Evolutionary conservation across 2,329 filamentous ascomycete species (phyloP).

Genomic region (Cladosporium sp.): DNA sequence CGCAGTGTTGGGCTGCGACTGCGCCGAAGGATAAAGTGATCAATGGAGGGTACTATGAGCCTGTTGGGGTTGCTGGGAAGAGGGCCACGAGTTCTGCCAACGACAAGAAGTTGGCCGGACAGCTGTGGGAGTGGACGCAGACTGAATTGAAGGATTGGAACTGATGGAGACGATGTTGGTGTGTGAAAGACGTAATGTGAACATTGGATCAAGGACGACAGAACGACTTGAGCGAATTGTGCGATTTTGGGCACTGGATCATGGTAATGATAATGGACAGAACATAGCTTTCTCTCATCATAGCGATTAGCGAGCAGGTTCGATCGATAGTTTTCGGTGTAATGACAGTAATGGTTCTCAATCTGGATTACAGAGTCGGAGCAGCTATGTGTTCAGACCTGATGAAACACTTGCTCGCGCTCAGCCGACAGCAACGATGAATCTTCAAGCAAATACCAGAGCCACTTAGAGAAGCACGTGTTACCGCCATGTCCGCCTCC

Average conservation of each 20-base stretch:
- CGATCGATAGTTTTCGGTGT: neutral
- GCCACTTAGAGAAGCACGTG: neutral
- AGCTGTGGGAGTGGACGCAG: conserved; percentile 39
- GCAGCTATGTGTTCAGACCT: neutral
- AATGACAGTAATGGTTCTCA: neutral
- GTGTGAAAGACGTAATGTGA: neutral
- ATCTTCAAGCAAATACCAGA: neutral
- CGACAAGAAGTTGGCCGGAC: conserved; percentile 34
- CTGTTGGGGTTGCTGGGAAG: conserved; percentile 34
- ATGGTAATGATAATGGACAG: neutral
- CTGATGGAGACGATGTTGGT: neutral
- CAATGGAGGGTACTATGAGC: conserved; percentile 41
- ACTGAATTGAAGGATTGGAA: conserved; percentile 23
- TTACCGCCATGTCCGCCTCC: neutral
- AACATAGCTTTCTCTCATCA: neutral
- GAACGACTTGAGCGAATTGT: neutral
- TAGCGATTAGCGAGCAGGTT: neutral
- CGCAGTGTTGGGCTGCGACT: conserved; percentile 28
- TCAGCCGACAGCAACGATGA: neutral
- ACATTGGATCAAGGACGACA: neutral
- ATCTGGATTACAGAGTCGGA: neutral
- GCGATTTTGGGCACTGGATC: neutral
- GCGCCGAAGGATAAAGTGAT: conserved; percentile 19
- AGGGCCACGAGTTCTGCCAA: conserved; percentile 30
- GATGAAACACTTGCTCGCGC: neutral